Conservation (phyloP, 108 stramenopile species). For the Cyclotella atomus region DNA sequence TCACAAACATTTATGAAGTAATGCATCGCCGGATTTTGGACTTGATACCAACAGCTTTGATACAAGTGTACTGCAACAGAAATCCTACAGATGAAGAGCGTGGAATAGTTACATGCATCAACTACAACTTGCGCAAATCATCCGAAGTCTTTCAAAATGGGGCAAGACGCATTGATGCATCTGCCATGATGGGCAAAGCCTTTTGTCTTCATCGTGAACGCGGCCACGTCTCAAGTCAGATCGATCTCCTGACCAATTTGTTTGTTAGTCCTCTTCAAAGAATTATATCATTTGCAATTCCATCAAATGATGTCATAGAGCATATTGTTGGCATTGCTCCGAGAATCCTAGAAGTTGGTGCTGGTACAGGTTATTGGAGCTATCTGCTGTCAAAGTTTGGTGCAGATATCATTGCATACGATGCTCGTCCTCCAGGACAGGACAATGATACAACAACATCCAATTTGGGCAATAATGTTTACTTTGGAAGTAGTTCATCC, state of each 20-base stretch:
- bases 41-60: slow-evolving; percentile 29
- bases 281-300: slow-evolving; percentile 53
- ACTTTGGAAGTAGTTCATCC: slow-evolving; percentile 35
- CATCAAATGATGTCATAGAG: slow-evolving; percentile 36
- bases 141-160: slow-evolving; percentile 21
- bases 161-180: slow-evolving; percentile 30
- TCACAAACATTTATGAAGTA: slow-evolving; percentile 36
- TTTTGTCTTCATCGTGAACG: slow-evolving; percentile 35
- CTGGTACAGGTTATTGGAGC: slow-evolving; percentile 65
- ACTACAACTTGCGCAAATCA: slow-evolving; percentile 22
- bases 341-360: slow-evolving; percentile 60
- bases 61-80: slow-evolving; percentile 34
- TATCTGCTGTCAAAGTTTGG: slow-evolving; percentile 39
- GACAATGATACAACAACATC: background rate
- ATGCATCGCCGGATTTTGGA: slow-evolving; percentile 32
- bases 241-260: slow-evolving; percentile 38
- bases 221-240: slow-evolving; percentile 32
- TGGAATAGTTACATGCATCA: slow-evolving; percentile 27
- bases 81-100: slow-evolving; percentile 39
- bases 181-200: slow-evolving; percentile 19
- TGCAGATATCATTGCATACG: slow-evolving; percentile 55
- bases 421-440: slow-evolving; percentile 25
- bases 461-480: slow-evolving; percentile 23
- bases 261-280: slow-evolving; percentile 46
- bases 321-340: slow-evolving; percentile 26